Evolutionary conservation across 495 filamentous ascomycete genomes (phyloP), one percentile per base, ranked within the genome.

Genomic region (Penicillium arizonense): DNA sequence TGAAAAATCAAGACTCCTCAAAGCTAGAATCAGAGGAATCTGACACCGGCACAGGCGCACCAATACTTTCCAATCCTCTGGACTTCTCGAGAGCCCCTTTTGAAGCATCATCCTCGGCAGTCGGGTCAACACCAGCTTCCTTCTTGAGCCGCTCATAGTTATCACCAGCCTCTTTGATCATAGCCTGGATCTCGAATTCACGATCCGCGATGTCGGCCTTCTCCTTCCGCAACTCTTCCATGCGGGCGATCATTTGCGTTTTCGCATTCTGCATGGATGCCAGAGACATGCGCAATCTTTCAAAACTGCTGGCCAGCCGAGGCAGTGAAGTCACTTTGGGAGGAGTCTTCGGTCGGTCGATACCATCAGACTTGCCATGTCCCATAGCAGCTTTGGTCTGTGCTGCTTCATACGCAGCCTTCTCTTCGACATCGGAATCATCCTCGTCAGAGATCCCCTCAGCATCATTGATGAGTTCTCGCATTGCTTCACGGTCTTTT

Each of bases 371-470:
- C 9, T 76, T 71, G 46, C 85, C 66, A n/a, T 82, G 79, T 52
- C 87, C 88, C 82, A 87, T 88, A 3, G 87, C 91, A 9, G 88
- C 88, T 33, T 85, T 79, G 32, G 90, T 90, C 70, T 98, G 94
- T 16, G 89, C 85, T 3, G 85, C 86, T 69, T 97, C 93, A 71
- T 93, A 98, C 16, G 90, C 94, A 8, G 86, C 88, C 40, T 78
- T 82, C 37, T 92, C 78, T 67, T 91, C 90, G 1, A 86, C 76
- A 55, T 96, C 90, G 3, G 86, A 90, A 56, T 90, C 88, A 58
- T 92, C 87, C 14, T 75, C 72, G n/a, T 82, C 83, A 1, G 78
- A 80, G 2, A 69, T 69, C 3, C 64, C 72, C 61, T 96, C 90
- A 3, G 93, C 93, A 33, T 89, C 86, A 10, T 86, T 73, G 53